Base-by-base conservation (phyloP, 768 basidiomycete species). In the Rhizopogon roseolus region DNA sequence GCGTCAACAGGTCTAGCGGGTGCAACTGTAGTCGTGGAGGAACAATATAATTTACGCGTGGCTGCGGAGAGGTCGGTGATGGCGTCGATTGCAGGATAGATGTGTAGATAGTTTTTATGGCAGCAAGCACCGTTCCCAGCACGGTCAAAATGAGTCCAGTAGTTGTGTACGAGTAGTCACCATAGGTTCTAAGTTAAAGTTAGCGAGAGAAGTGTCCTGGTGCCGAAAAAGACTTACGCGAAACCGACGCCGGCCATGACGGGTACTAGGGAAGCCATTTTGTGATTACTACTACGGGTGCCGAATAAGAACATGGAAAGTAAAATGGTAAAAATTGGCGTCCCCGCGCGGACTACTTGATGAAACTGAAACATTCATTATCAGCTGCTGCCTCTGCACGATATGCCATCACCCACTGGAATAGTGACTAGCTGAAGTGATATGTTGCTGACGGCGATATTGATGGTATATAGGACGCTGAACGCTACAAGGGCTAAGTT, bases 371-470 rank as follows among this genome's bases (percentile, higher is more conserved):
- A 16, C 42, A 50, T 54, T 17, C 41, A 39, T n/a, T 1, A 6
- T 6, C 2, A 10, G 9, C 7, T 22, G 8, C 34, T 29, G 17
- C 6, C 5, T 53, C 2, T 38, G 42, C 16, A 8, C 25, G n/a
- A 32, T 4, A 50, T 11, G 10, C 17, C 3, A n/a, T 27, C 10
- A 81, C 90, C 62, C 56, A 93, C 91, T 5, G 94, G 93, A 16
- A 96, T 81, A 6, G 94, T 94, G 37, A 98, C 94, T 17, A 96
- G 75, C 58, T 88, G 80, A 22, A 96, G 76, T 6, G 91, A 94
- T 29, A 93, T 74, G 68, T 99, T 99, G 73, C 93, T 95, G 45
- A 98, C 87, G 40, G 88, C 86, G 60, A 98, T 96, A 65, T 99
- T 99, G 66, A 96, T 72, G 5, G 95, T 90, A 68, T 97, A 99